These are phyloP conservation scores for Syzygium oleosum DNA, from an alignment of 345 rosid species.

Conservation along the genomic window DNA sequence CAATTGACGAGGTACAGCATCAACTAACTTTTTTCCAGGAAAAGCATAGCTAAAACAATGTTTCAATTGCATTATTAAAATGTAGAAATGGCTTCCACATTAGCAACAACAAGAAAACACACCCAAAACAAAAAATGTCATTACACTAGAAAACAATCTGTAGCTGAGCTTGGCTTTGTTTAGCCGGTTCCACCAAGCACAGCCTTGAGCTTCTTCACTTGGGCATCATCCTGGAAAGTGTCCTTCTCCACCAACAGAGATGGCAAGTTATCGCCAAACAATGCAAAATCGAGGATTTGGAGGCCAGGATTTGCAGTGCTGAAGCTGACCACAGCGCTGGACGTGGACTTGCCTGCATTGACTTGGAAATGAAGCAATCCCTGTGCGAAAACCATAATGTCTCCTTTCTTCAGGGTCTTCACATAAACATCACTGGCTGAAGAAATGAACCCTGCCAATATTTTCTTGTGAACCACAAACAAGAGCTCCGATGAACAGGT, in stretches of 20 bases:
- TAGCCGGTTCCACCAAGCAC: conserved; percentile 80
- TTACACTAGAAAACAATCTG: neutral
- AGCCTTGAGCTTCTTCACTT: conserved; percentile 68
- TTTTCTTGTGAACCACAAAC: conserved; percentile 31
- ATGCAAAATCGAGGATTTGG: conserved; percentile 58
- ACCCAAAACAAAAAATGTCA: neutral
- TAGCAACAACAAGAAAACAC: no score
- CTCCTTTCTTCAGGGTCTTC: conserved; percentile 47
- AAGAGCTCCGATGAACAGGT: conserved; percentile 57
- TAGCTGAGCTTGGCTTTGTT: neutral
- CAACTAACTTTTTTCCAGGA: no score
- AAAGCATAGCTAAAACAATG: no score
- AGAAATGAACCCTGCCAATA: conserved; percentile 60
- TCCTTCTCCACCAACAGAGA: conserved; percentile 28
- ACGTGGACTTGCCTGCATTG: conserved; percentile 15
- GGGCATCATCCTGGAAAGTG: conserved; percentile 56
- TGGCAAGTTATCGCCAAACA: conserved; percentile 52
- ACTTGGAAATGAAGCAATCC: conserved; percentile 75
- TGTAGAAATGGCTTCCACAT: no score
- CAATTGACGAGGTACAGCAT: no score
- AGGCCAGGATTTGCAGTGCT: conserved; percentile 56
- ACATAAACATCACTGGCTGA: conserved; percentile 34
- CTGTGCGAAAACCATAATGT: conserved; percentile 63
- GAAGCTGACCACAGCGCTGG: conserved; percentile 46
- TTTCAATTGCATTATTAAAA: no score